Evolutionary conservation across 192 early-diverging fungal species (phyloP), one percentile per base, ranked within the genome.

Genomic region (Coemansia sp.): DNA sequence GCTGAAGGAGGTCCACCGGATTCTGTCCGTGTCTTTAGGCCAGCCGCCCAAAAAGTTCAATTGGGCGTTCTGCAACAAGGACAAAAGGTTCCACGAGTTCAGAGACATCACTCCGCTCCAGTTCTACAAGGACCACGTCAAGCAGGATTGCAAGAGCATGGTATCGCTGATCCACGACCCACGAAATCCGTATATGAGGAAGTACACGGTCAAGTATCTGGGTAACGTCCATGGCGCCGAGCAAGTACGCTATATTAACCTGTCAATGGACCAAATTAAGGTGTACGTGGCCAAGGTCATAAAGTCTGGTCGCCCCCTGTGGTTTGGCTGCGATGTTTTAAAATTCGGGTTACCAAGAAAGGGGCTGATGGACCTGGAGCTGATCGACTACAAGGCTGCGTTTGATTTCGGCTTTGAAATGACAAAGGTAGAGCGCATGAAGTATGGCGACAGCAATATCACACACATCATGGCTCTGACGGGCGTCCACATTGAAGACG

Each of bases 381-480:
- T 88, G 7, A 85, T 85, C 63, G 88, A 92, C 65, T 92, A 89
- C 64, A 78, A 87, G 55, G 57, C 88, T 0, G 89, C 84, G 5
- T 93, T 93, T 72, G 83, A 87, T 64, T 62, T 91, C 60, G 77
- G 66, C 14, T 86, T 90, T 57, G 72, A 75, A 0, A 59, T 87
- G 73, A 86, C 73, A 63, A 93, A 93, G 73, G 89, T 82, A 20
- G 77, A 93, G 64, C 85, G 92, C 20, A 71, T 93, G 63, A 68
- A 89, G 67, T 88, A 89, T 59, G 88, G 87, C 53, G 90, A 93
- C 60, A 88, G 86, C 60, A 34, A 85, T 62, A 93, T 93, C 89
- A 93, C 92, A 11, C 92, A 93, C 53, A 90, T 90, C 10, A 93
- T 93, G 92, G 85, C 91, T 15, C 88, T 92, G 66, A 91, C 89